Conservation (phyloP, 495 filamentous ascomycete species). For the Penicillium turbatum region DNA sequence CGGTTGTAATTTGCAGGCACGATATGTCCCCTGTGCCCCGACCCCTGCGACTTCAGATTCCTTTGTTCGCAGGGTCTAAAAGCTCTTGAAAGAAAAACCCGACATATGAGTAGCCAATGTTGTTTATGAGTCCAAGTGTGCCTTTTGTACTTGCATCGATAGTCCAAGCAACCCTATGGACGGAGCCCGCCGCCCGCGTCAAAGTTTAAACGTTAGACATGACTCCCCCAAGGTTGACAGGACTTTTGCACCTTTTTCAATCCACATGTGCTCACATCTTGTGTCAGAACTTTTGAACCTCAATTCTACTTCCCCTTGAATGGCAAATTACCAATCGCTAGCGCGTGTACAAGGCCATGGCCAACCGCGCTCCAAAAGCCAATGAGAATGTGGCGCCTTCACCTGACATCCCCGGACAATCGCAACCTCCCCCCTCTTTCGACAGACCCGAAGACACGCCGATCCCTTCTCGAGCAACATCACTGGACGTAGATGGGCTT, state of each 20-base stretch:
- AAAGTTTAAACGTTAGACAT: conserved; percentile 8
- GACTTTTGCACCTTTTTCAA: background rate
- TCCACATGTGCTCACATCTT: conserved; percentile 2
- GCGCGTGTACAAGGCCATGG: conserved; percentile 39
- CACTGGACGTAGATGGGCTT: conserved; percentile 26
- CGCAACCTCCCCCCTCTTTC: conserved; percentile 8
- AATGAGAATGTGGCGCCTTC: conserved; percentile 31
- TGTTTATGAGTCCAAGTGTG: no score
- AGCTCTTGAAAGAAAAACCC: no score
- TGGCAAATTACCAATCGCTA: conserved; percentile 28
- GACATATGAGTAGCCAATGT: no score
- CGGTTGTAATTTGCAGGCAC: no score
- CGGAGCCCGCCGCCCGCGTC: background rate
- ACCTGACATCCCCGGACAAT: conserved; percentile 23
- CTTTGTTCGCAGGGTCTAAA: no score
- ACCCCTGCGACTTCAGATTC: no score
- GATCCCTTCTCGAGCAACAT: conserved; percentile 27
- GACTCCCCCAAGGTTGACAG: background rate
- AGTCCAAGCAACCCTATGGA: background rate
- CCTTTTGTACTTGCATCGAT: no score
- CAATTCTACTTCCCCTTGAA: conserved; percentile 18
- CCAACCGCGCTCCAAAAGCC: conserved; percentile 30
- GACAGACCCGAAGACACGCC: conserved; percentile 35
- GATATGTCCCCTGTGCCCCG: no score
- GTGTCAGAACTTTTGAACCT: background rate